Base-by-base conservation (phyloP, 2,329 filamentous ascomycete genomes). In the Botrytis fabae region DNA sequence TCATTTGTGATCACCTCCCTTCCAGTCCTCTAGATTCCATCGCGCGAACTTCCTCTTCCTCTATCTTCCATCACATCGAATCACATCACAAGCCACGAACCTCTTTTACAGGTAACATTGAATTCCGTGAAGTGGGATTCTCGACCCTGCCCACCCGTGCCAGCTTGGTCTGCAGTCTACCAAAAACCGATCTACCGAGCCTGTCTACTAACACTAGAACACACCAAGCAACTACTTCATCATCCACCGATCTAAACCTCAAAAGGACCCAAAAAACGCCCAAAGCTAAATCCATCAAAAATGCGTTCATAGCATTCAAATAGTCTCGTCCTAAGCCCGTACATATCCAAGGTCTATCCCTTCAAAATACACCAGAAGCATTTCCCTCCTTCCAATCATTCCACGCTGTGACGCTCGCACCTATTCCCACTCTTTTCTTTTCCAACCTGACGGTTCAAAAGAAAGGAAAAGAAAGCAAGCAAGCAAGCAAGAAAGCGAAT, bases 221-320 rank as follows among this genome's bases (percentile, higher is more conserved):
- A 51, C 48, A 51, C 25, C 48, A 51, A 51, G 25, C n/a, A 51
- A 51, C 48, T n/a, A n/a, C 48, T 51, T 51, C 2, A n/a, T n/a
- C 48, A 16, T 16, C 10, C 25, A n/a, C 25, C n/a, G 48, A n/a
- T 54, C 48, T 16, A 54, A 54, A n/a, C 48, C 25, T 6, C 25
- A n/a, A 54, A 16, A n/a, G 48, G n/a, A 54, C 6, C 14, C 12
- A 54, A n/a, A 57, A 20, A 57, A 18, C 51, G 51, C 51, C 51
- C n/a, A 57, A 28, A 32, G 51, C 51, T 18, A 57, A 57, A 57
- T 28, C 51, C n/a, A 57, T 18, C 51, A 18, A 57, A 54, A 57
- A 57, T 57, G 51, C 51, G 51, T 57, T 57, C 51, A 57, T 57
- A 57, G 51, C 51, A 57, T 57, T 57, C 51, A 57, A 57, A 57